These are phyloP conservation scores for Penicillium expansum DNA, from an alignment of 2,329 filamentous ascomycete species.

Conservation along the genomic window DNA sequence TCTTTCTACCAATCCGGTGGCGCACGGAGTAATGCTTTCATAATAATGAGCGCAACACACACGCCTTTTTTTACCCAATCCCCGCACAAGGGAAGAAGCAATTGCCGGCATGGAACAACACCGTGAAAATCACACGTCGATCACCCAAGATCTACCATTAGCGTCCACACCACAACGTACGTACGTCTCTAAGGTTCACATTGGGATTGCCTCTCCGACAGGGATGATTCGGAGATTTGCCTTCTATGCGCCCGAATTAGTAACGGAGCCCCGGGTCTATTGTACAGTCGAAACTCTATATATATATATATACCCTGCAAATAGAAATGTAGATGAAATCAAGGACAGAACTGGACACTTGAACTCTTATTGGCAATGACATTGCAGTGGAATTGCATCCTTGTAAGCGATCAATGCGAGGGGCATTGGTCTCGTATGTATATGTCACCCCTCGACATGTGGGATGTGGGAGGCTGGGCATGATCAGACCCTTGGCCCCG, in stretches of 20 bases:
- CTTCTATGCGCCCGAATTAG: background rate
- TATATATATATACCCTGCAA: too few relatives aligned
- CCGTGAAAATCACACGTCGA: slow-evolving; percentile 8
- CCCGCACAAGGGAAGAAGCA: slow-evolving; percentile 9
- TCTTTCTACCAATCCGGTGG: background rate
- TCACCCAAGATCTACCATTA: slow-evolving; percentile 20
- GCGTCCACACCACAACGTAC: slow-evolving; percentile 2
- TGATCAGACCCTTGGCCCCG: background rate
- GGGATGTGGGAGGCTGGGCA: background rate
- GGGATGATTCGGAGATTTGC: background rate
- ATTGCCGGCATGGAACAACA: slow-evolving; percentile 13
- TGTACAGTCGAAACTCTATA: background rate
- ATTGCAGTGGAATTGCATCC: background rate
- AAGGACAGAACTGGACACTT: background rate
- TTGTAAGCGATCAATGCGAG: background rate
- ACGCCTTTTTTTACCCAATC: slow-evolving; percentile 1
- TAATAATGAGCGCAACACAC: background rate
- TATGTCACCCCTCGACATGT: background rate
- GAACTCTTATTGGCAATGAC: background rate
- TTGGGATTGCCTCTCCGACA: background rate
- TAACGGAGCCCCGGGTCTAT: background rate
- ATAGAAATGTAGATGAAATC: too few relatives aligned
- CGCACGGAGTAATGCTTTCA: background rate
- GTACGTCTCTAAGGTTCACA: background rate
- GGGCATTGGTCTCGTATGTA: background rate